These are phyloP conservation scores for Capniomyces stellatus DNA, from an alignment of 371 early-diverging fungal species.

Conservation along the genomic window DNA sequence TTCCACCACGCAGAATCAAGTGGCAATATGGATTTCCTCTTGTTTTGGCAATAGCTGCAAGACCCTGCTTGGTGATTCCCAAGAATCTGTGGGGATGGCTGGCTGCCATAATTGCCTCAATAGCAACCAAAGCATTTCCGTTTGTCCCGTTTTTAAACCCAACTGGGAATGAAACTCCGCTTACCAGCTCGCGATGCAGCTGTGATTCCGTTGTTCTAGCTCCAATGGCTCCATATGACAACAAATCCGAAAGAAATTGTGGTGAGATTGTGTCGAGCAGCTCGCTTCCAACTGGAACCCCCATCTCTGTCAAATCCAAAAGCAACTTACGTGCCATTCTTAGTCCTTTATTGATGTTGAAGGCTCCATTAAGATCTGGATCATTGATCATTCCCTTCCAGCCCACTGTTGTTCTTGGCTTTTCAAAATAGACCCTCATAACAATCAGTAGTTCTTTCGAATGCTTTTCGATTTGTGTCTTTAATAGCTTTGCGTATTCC, in stretches of 20 bases:
- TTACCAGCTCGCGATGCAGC: constrained; percentile 83
- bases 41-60: constrained; percentile 75
- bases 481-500: constrained; percentile 50
- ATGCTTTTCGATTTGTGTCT: constrained; percentile 33
- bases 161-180: constrained; percentile 82
- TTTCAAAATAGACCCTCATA: constrained; percentile 90
- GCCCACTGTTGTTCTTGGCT: constrained; percentile 85
- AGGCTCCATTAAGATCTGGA: constrained; percentile 61
- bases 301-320: constrained; percentile 48
- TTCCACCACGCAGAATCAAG: constrained; percentile 79
- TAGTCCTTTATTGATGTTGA: constrained; percentile 79
- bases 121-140: constrained; percentile 68
- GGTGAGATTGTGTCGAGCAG: constrained; percentile 88
- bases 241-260: constrained; percentile 78
- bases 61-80: constrained; percentile 82
- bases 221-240: constrained; percentile 89
- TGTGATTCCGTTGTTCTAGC: constrained; percentile 88
- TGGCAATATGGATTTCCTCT: constrained; percentile 71
- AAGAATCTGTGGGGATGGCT: constrained; percentile 73
- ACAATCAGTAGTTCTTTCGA: constrained; percentile 53
- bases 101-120: constrained; percentile 83
- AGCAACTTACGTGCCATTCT: constrained; percentile 64
- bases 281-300: constrained; percentile 76
- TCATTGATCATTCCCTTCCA: constrained; percentile 93
- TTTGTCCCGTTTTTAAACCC: constrained; percentile 93